phyloP scores from a whole-genome alignment of 495 filamentous ascomycete genomes.

The Penicillium macrosclerotiorum region DNA sequence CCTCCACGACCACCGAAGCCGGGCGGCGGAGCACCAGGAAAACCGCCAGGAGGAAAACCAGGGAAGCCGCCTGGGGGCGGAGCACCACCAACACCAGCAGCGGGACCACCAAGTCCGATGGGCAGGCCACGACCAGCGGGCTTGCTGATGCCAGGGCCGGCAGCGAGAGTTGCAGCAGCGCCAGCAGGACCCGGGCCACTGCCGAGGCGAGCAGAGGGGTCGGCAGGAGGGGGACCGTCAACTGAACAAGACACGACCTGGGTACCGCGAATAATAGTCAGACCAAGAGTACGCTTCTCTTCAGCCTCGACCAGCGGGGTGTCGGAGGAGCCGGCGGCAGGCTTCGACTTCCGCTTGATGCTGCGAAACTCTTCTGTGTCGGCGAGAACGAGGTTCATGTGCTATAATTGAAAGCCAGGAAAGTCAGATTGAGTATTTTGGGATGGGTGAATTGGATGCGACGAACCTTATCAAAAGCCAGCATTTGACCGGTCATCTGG shows the following conservation, averaged over 20 bases:
- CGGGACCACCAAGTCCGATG: conserved; percentile 82
- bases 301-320: conserved; percentile 75
- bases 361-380: conserved; percentile 99
- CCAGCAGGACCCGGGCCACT: conserved; percentile 64
- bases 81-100: conserved; percentile 81
- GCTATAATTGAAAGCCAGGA: conserved; percentile 49
- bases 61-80: conserved; percentile 61
- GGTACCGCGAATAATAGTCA: conserved; percentile 92
- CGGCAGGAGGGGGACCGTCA: conserved; percentile 93
- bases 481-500: conserved; percentile 95
- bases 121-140: conserved; percentile 91
- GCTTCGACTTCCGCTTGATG: conserved; percentile 87
- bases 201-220: conserved; percentile 86
- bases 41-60: conserved; percentile 62
- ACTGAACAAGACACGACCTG: conserved; percentile 93
- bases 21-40: conserved; percentile 65
- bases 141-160: conserved; percentile 87
- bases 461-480: conserved; percentile 92
- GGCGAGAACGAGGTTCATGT: conserved; percentile 98
- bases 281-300: conserved; percentile 92
- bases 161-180: conserved; percentile 62
- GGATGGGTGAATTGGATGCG: conserved; percentile 2
- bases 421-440: conserved; percentile 19
- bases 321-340: conserved; percentile 55
- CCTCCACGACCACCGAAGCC: conserved; percentile 78